phyloP scores from a whole-genome alignment of 148 eudicot species.

The Beta vulgaris region DNA sequence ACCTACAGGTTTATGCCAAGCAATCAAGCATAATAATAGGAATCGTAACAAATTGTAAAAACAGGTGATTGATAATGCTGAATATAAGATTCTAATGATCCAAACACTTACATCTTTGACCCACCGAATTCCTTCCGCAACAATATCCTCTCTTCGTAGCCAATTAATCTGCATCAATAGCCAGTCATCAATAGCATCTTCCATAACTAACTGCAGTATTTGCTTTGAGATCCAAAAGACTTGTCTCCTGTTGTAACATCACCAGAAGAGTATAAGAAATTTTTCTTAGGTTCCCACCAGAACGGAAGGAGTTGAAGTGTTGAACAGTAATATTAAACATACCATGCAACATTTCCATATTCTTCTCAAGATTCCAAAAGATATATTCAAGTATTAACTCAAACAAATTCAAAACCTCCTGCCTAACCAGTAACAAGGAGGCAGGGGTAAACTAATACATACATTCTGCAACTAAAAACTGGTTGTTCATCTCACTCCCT shows the following conservation, averaged over 20 bases:
- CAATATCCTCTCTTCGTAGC: constrained; percentile 81
- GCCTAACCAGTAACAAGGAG: neutral
- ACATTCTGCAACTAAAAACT: neutral
- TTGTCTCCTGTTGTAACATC: constrained; percentile 64
- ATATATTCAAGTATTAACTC: neutral
- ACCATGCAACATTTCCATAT: neutral
- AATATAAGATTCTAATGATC: constrained; percentile 8
- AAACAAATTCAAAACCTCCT: neutral
- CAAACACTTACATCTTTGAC: constrained; percentile 72
- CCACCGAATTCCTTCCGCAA: constrained; percentile 83
- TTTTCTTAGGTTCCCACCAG: neutral
- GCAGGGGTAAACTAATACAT: neutral
- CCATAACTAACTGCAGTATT: constrained; percentile 92
- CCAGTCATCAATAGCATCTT: constrained; percentile 98
- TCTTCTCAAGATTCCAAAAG: neutral
- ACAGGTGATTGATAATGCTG: neutral
- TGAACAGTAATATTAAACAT: neutral
- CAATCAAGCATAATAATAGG: neutral
- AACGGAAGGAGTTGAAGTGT: neutral
- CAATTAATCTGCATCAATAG: constrained; percentile 81
- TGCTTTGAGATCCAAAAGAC: constrained; percentile 99
- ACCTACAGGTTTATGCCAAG: no score
- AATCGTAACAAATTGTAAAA: neutral
- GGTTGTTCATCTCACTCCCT: neutral
- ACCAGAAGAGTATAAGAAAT: neutral